Evolutionary conservation across 2,329 filamentous ascomycete genomes (phyloP).

Genomic region (Diaporthe vaccinii): DNA sequence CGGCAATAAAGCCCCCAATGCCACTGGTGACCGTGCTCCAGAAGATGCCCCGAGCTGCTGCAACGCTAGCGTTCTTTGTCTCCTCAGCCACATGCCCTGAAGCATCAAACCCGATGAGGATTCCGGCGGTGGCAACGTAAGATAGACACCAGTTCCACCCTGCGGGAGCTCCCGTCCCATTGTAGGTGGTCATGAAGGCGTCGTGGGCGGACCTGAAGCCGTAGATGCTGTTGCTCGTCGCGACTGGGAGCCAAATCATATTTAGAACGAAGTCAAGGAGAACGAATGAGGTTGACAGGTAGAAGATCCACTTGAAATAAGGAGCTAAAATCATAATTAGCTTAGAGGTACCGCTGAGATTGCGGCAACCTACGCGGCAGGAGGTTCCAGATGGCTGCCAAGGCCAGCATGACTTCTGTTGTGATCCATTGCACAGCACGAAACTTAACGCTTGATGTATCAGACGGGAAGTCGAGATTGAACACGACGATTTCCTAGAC

Average conservation of each 20-base stretch:
- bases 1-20: conserved; percentile 66
- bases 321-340: conserved; percentile 49
- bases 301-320: conserved; percentile 64
- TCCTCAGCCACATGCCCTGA: conserved; percentile 73
- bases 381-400: conserved; percentile 64
- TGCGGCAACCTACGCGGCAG: conserved; percentile 57
- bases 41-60: conserved; percentile 72
- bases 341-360: rapidly evolving
- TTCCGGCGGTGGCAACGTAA: conserved; percentile 71
- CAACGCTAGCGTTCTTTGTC: conserved; percentile 68
- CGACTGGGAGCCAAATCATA: conserved; percentile 72
- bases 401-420: conserved; percentile 63
- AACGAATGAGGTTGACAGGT: conserved; percentile 63
- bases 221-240: conserved; percentile 62
- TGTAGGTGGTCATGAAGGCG: conserved; percentile 73
- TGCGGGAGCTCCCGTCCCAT: conserved; percentile 66
- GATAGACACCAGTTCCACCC: conserved; percentile 75
- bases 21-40: conserved; percentile 71
- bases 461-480: conserved; percentile 66
- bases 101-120: conserved; percentile 73
- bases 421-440: conserved; percentile 73
- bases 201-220: conserved; percentile 71
- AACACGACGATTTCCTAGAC: conserved; percentile 69
- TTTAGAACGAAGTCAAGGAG: conserved; percentile 71
- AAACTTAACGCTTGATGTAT: conserved; percentile 66